Evolutionary conservation across 257 asterid species (phyloP), one percentile per base, ranked within the genome.

Genomic region (Ilex aquifolium): DNA sequence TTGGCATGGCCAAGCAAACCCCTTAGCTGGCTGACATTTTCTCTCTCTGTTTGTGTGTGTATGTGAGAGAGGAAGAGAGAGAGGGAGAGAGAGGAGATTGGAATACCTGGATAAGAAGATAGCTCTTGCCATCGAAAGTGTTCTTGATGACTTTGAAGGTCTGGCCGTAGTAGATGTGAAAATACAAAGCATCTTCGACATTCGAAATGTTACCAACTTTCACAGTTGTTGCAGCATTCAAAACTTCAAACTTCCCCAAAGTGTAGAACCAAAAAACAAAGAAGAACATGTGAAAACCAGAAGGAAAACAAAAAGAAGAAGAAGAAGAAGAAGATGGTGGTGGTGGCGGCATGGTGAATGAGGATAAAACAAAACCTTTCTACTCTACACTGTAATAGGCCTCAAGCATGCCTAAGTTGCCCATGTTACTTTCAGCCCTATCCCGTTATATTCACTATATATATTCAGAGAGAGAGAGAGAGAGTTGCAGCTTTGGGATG

Each of bases 61-160:
- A 36, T 5, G 3, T 3, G 40, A 36, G 40, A 6, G 40, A 36
- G 40, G n/a, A 3, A 3, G 40, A 3, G 40, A 7, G 42, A 36
- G 7, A 36, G 42, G 0, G 8, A 36, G 5, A 8, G 42, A 36
- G 42, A 4, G 8, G 42, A 4, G 8, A 36, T 36, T 36, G 8
- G 52, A 11, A 7, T 60, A 81, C 97, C 97, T 89, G 99, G 69
- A 92, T 88, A 70, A 92, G 99, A 73, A 92, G 99, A 77, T 92
- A 92, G 65, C 95, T 89, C 68, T 81, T 84, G 70, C 95, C 99
- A 77, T 92, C 97, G 58, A 89, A 67, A 0, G 79, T 88, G 69
- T 92, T 92, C 88, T 89, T 92, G 95, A 92, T 92, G 56, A 92
- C 99, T 59, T 89, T 89, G 67, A 92, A 92, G 3, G 87, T 83